A percentile compares a stretch with the other conserved stretches of the same genome.
Evolutionary conservation across 768 basidiomycete species (phyloP).

Genomic region (Coprinopsis sp.): DNA sequence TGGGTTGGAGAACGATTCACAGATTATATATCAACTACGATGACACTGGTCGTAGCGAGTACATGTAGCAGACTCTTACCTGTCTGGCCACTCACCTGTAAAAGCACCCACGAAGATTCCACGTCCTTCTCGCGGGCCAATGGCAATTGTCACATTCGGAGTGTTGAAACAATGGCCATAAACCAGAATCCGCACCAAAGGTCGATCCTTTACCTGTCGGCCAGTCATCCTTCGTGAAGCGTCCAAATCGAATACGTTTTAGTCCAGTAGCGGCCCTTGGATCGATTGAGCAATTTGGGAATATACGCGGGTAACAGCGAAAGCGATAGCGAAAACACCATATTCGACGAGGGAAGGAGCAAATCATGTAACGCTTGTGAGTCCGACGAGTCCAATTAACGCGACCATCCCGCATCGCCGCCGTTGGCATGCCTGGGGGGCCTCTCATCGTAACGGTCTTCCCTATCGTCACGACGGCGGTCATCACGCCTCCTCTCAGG

Average conservation of each 20-base stretch:
- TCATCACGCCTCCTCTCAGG: constrained; percentile 65
- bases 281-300: constrained; percentile 42
- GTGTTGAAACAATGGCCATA: no score
- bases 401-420: constrained; percentile 73
- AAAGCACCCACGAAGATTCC: no score
- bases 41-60: no score
- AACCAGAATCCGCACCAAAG: no score
- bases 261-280: constrained; percentile 16
- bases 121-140: no score
- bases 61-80: background rate
- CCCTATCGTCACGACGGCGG: constrained; percentile 79
- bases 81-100: background rate
- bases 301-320: constrained; percentile 46
- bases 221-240: no score
- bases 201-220: no score
- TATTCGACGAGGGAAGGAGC: constrained; percentile 42
- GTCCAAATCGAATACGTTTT: constrained; percentile 3
- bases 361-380: constrained; percentile 30
- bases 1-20: constrained; percentile 57
- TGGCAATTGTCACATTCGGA: no score
- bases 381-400: constrained; percentile 43
- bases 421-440: constrained; percentile 69
- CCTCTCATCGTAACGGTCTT: constrained; percentile 77
- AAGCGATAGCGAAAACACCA: constrained; percentile 43
- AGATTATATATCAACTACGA: constrained; percentile 29